Evolutionary conservation across 257 asterid genomes (phyloP).

Genomic region (Solanum ahanhuiri): DNA sequence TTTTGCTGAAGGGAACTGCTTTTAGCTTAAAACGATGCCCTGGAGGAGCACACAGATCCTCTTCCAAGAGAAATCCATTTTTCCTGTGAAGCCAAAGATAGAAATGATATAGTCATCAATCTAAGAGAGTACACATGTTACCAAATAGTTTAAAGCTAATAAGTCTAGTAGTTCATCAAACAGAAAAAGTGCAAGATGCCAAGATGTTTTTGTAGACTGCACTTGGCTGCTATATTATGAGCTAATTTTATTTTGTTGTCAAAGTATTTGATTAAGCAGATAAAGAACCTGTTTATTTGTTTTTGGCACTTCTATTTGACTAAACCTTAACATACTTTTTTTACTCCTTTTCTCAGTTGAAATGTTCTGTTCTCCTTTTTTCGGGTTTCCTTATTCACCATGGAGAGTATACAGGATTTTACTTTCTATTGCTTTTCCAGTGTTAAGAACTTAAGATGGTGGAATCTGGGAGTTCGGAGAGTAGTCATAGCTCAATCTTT

Average conservation of each 20-base stretch:
- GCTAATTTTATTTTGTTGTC: not conserved
- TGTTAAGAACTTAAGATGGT: not conserved
- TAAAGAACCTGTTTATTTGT: not conserved
- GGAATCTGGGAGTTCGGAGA: not conserved
- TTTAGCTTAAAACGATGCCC: constrained; percentile 74
- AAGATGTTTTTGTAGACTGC: not conserved
- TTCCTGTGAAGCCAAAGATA: constrained; percentile 38
- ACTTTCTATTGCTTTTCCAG: not conserved
- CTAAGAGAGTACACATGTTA: not conserved
- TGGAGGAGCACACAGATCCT: constrained; percentile 71
- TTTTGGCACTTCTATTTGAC: not conserved
- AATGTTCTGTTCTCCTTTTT: not conserved
- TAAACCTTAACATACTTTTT: not conserved
- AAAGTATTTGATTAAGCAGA: not conserved
- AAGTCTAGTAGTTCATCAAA: not conserved
- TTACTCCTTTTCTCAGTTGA: not conserved
- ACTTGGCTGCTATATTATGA: not conserved
- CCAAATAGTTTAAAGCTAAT: not conserved
- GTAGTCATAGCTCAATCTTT: not conserved
- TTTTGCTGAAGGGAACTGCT: constrained; percentile 98
- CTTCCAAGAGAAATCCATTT: constrained; percentile 85
- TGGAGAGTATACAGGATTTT: not conserved
- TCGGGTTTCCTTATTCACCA: not conserved
- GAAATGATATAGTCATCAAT: not conserved
- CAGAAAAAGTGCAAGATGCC: not conserved